phyloP scores from a whole-genome alignment of 495 filamentous ascomycete genomes.

The Penicillium robsamsonii region DNA sequence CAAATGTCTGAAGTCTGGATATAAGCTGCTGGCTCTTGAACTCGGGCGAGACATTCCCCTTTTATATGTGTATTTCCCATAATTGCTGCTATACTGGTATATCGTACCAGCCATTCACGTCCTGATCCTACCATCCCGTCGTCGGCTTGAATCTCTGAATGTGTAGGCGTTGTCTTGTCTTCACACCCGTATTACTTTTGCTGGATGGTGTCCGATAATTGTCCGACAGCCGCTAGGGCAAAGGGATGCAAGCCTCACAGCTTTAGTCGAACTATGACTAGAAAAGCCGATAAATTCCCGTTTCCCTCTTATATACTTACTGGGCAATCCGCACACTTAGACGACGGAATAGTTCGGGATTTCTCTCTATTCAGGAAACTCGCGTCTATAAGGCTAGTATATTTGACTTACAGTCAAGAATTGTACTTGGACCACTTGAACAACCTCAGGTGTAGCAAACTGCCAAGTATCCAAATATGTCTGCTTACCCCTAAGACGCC shows the following conservation, averaged over 20 bases:
- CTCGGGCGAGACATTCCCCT: neutral
- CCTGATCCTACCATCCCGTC: neutral
- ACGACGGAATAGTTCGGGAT: neutral
- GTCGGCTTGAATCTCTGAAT: neutral
- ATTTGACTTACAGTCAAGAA: neutral
- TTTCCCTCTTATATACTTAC: neutral
- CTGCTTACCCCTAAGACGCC: neutral
- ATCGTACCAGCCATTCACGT: neutral
- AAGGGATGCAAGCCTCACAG: neutral
- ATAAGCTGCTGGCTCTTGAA: neutral
- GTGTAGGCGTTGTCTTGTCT: neutral
- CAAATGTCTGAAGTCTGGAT: neutral
- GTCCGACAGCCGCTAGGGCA: neutral
- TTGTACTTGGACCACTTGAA: neutral
- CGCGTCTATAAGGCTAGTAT: neutral
- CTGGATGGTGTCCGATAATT: neutral
- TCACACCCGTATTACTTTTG: neutral
- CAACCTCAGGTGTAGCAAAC: neutral
- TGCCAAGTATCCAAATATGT: neutral
- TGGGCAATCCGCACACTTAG: neutral
- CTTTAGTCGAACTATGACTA: neutral
- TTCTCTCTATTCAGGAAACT: neutral
- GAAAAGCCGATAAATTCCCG: neutral
- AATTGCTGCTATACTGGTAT: neutral
- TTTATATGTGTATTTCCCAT: neutral